Evolutionary conservation across 495 filamentous ascomycete species (phyloP), one percentile per base, ranked within the genome.

Genomic region (Daldinia concentrica): DNA sequence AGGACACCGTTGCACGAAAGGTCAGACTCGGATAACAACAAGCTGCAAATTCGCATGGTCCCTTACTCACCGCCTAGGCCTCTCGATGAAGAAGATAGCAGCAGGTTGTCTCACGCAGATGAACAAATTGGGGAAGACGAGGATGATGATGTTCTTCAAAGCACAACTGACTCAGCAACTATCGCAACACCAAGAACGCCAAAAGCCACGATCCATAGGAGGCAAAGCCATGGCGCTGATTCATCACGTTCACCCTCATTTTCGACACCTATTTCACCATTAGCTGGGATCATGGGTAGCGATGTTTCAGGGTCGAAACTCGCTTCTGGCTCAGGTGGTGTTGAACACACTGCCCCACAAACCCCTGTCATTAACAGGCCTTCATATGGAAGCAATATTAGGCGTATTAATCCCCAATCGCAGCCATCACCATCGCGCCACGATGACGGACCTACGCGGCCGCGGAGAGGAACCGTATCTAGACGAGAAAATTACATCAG

Each of bases 21-120:
- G 64, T 83, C 83, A 19, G 79, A 84, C 36, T 88, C 88, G 68
- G 81, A 87, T 66, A 83, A 77, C 73, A 89, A 88, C 74, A 79
- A 78, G 32, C 75, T 77, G 7, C 81, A 79, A 54, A 82, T 87
- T 69, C 82, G 85, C 64, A 78, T 88, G 73, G 77, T 90, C 68
- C 87, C 84, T 14, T 84, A 82, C 61, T 82, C 84, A 14, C 86
- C 85, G 29, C 82, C 83, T n/a, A 76, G 79, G 27, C 73, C 80
- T 50, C 75, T 78, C 24, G 69, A 73, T 43, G 79, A 78, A 17
- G 74, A 77, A 57, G 75, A 41, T 19, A 48, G 66, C 24, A 51
- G 62, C 36, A 66, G 24, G 30, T 48, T 48, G 43, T 66, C 74
- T 55, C 71, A 62, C 56, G 63, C 61, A 54, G 57, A 48, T 15